A percentile compares a stretch with the other conserved stretches of the same genome.
phyloP scores from a whole-genome alignment of 108 stramenopile species.

The Stephanodiscus minutulus region DNA sequence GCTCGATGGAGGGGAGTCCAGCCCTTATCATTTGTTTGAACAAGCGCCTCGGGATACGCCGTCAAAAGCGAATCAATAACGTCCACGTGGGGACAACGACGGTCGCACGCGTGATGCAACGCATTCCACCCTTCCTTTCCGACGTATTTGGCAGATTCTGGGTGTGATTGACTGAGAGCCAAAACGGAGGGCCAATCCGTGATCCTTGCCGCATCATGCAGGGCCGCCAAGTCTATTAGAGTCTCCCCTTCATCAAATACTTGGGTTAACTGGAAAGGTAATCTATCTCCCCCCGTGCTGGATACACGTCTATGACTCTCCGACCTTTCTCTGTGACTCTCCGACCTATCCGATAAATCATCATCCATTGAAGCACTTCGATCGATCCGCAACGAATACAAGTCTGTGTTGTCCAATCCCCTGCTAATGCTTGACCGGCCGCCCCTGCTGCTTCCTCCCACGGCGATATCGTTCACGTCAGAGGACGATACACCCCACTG shows the following conservation, averaged over 20 bases:
- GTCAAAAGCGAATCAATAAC: slow-evolving; percentile 64
- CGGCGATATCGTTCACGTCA: not conserved
- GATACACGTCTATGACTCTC: slow-evolving; percentile 19
- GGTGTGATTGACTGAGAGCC: slow-evolving; percentile 48
- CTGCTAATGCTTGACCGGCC: not conserved
- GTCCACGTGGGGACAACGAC: slow-evolving; percentile 71
- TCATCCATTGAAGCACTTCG: slow-evolving; percentile 11
- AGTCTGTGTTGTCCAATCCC: not conserved
- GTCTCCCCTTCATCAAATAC: not conserved
- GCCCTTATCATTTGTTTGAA: slow-evolving; percentile 64
- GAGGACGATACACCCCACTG: slow-evolving; percentile 12
- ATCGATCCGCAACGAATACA: slow-evolving; percentile 13
- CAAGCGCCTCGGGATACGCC: slow-evolving; percentile 71
- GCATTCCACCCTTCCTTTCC: slow-evolving; percentile 75
- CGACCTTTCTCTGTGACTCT: not conserved
- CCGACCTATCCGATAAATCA: not conserved
- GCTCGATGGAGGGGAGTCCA: slow-evolving; percentile 81
- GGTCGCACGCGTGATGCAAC: slow-evolving; percentile 74
- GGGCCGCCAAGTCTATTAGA: slow-evolving; percentile 31
- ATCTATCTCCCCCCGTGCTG: slow-evolving; percentile 21
- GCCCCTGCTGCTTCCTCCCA: not conserved
- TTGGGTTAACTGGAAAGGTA: not conserved
- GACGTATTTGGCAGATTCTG: slow-evolving; percentile 58
- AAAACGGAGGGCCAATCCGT: slow-evolving; percentile 57
- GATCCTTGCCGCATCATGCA: slow-evolving; percentile 80